Percentiles rank a stretch among this genome's conserved stretches.
phyloP scores from a whole-genome alignment of 768 basidiomycete species.

The Termitomyces sp. region DNA sequence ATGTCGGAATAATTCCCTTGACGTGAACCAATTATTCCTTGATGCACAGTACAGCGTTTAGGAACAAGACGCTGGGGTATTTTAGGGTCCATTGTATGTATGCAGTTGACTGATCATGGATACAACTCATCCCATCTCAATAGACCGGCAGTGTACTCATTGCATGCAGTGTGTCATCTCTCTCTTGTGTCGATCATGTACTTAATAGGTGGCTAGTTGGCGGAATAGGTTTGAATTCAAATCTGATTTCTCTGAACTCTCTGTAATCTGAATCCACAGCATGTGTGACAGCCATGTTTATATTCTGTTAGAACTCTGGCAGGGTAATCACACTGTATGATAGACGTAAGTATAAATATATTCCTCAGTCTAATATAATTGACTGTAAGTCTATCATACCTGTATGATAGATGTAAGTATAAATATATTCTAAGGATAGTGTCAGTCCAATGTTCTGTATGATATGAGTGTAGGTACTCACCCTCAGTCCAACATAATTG shows the following conservation, averaged over 20 bases:
- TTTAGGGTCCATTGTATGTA: constrained; percentile 21
- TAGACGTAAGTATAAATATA: too few relatives aligned
- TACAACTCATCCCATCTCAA: not conserved
- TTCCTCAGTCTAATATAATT: too few relatives aligned
- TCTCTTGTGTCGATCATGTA: constrained; percentile 1
- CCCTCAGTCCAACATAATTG: too few relatives aligned
- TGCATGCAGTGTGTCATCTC: constrained; percentile 21
- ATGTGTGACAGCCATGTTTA: constrained; percentile 31
- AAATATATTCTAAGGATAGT: too few relatives aligned
- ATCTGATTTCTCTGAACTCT: not conserved
- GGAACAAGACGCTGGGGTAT: constrained; percentile 21
- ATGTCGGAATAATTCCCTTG: not conserved
- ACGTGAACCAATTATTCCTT: too few relatives aligned
- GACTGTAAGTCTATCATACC: too few relatives aligned
- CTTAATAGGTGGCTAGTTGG: constrained; percentile 14
- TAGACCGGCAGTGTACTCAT: constrained; percentile 20
- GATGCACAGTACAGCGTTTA: constrained; percentile 16
- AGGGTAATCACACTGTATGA: too few relatives aligned
- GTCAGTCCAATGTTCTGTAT: too few relatives aligned
- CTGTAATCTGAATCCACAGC: constrained; percentile 10
- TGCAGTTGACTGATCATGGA: not conserved
- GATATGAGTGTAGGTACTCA: too few relatives aligned
- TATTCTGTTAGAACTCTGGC: constrained; percentile 26
- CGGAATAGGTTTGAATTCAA: constrained; percentile 19
- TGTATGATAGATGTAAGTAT: too few relatives aligned